Base-by-base conservation (phyloP, 805 yeast species). In the Saturnispora ahearnii region DNA sequence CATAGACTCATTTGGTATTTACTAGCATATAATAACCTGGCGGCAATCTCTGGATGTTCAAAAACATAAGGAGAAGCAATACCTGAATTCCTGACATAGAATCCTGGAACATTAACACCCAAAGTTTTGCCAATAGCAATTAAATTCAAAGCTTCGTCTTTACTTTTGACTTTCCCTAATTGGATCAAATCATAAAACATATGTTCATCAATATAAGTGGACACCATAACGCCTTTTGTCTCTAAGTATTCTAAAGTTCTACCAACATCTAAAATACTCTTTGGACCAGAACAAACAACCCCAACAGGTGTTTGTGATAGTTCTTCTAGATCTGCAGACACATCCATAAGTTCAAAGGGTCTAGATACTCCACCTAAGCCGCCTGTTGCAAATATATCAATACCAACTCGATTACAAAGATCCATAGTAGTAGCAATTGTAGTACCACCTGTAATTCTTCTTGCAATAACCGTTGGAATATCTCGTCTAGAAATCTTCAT, bases 201-300 rank as follows among this genome's bases (percentile, higher is more conserved):
- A 6, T 34, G 34, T 1, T 61, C 61, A 52, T 65, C 69, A 36
- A 61, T 49, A 42, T 51, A 64, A 0, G 96, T 88, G 5, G 83
- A 77, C 8, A 88, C 95, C 57, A 83, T 84, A 0, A 88, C 95
- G 12, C 96, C 96, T 65, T 87, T 89, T 0, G 96, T 88, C 63
- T 88, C 96, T 48, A 88, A 70, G 60, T 82, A 87, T 63, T 88
- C 96, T 74, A 87, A 72, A 0, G 96, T 89, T 54, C 84, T 73
- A 9, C 75, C 79, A 49, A 89, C 82, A 59, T 88, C 96, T 50
- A 88, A 68, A 47, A 88, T 87, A 36, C 89, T 80, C 62, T 88
- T 88, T 2, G 96, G 96, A 0, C 96, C 96, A 7, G 95, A 82
- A 62, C 96, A 88, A 9, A 88, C 90, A n/a, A 88, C 96, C 0